Base-by-base conservation (phyloP, 768 basidiomycete species). In the Auricularia cornea region DNA sequence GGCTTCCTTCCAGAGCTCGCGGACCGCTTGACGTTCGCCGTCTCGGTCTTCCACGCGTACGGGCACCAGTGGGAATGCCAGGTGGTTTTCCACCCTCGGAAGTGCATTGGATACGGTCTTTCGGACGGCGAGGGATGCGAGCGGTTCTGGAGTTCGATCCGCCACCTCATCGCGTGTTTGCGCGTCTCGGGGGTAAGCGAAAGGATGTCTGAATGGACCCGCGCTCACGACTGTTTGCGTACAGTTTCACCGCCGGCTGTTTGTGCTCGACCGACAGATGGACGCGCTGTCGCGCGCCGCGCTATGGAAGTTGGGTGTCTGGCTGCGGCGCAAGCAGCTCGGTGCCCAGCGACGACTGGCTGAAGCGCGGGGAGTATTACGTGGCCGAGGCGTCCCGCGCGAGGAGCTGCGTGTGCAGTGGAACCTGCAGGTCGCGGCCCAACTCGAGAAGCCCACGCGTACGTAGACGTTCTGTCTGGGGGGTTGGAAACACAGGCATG, bases 31-130 rank as follows among this genome's bases (percentile, higher is more conserved):
- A 18, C 38, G 0, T 77, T 77, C 48, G 72, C 70, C 0, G 76
- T 74, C 0, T 72, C 70, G 6, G 76, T 73, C 1, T 74, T 79
- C 73, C 78, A 80, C 63, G 75, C 73, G 0, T 78, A 76, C 59
- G 73, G 72, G 14, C 77, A 78, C 60, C 70, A 76, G 59, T 78
- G 74, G 76, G 64, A 72, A 2, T 76, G 75, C 59, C 75, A 76
- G 44, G 60, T 79, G 1, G 48, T 71, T 0, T 77, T 76, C 59
- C 75, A 76, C 52, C 77, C 73, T 1, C 67, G 73, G 8, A 59
- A 76, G 26, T 35, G 64, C 6, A 10, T 35, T 11, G 74, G 74
- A 5, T 62, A 76, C 38, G 75, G 77, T 0, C 51, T 77, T 3
- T 69, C 71, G 0, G 74, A 79, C 63, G 72, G 73, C 10, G 76